Percentiles rank a stretch among this genome's conserved stretches.
These are phyloP conservation scores for Clausena lansium DNA, from an alignment of 345 rosid genomes.

Conservation along the genomic window DNA sequence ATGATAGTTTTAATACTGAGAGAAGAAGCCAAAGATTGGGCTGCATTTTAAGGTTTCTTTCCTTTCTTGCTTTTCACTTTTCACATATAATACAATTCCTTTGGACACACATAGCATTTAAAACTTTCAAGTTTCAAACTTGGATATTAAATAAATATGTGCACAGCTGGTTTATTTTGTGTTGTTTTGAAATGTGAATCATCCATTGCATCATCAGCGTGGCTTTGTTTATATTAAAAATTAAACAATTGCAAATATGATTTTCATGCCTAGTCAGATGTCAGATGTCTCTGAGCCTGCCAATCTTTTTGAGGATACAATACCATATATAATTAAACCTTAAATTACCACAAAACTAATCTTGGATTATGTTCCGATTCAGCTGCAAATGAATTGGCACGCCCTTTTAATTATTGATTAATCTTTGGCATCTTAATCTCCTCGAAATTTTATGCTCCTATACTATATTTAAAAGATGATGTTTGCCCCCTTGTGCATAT, in stretches of 20 bases:
- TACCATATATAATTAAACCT: constrained; percentile 1
- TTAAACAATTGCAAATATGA: not conserved
- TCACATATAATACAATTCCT: constrained; percentile 6
- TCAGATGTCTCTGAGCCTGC: constrained; percentile 19
- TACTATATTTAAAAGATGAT: constrained; percentile 7
- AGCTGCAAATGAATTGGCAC: constrained; percentile 12
- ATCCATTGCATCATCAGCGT: constrained; percentile 19
- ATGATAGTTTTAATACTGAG: not conserved
- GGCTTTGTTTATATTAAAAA: constrained; percentile 4
- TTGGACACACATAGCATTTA: not conserved
- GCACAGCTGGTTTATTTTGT: constrained; percentile 7
- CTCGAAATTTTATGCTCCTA: constrained; percentile 26
- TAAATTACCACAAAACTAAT: constrained; percentile 10
- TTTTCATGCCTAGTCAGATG: constrained; percentile 20
- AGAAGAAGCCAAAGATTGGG: constrained; percentile 22
- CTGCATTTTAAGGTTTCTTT: constrained; percentile 32
- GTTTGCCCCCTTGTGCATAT: constrained; percentile 24
- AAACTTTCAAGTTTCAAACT: not conserved
- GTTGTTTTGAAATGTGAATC: constrained; percentile 22
- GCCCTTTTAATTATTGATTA: constrained; percentile 7
- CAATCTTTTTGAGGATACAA: not conserved
- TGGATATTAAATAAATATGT: not conserved
- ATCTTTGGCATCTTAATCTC: constrained; percentile 46
- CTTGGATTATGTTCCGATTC: constrained; percentile 25
- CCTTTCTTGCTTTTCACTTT: constrained; percentile 7